Evolutionary conservation across 2,329 filamentous ascomycete genomes (phyloP).

Genomic region (Verticillium isaacii): DNA sequence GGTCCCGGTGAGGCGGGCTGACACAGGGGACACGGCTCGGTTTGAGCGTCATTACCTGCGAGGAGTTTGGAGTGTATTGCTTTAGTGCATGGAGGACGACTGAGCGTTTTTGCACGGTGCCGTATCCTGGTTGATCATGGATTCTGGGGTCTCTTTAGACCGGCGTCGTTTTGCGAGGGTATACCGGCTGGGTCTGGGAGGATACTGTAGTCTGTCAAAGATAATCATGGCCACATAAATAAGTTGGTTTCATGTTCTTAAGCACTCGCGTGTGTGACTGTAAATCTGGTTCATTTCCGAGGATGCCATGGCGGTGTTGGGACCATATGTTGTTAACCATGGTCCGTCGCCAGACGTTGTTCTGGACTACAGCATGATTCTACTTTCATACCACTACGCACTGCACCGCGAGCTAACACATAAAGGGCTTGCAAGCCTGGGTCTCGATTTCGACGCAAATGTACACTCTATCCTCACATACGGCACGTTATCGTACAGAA

Average conservation of each 20-base stretch:
- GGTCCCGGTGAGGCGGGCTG: neutral
- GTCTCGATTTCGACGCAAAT: neutral
- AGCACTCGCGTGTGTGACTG: neutral
- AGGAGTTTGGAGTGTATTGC: conserved; percentile 2
- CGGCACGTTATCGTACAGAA: conserved; percentile 20
- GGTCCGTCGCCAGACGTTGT: neutral
- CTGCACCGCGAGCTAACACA: neutral
- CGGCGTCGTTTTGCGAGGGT: neutral
- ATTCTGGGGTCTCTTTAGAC: neutral
- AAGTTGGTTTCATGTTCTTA: neutral
- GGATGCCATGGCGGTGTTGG: too few species aligned
- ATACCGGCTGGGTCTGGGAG: neutral
- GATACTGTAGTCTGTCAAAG: neutral
- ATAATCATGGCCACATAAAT: neutral
- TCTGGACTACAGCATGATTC: too few species aligned
- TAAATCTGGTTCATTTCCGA: neutral
- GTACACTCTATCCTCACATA: conserved; percentile 9
- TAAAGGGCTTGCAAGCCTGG: neutral
- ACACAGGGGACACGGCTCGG: neutral
- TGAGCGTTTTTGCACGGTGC: neutral
- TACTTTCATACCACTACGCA: too few species aligned
- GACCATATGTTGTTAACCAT: neutral
- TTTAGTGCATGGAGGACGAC: neutral
- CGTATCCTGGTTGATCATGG: neutral
- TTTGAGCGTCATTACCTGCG: neutral